Conservation (phyloP, 768 basidiomycete species). For the Holtermanniella nyarrowii region DNA sequence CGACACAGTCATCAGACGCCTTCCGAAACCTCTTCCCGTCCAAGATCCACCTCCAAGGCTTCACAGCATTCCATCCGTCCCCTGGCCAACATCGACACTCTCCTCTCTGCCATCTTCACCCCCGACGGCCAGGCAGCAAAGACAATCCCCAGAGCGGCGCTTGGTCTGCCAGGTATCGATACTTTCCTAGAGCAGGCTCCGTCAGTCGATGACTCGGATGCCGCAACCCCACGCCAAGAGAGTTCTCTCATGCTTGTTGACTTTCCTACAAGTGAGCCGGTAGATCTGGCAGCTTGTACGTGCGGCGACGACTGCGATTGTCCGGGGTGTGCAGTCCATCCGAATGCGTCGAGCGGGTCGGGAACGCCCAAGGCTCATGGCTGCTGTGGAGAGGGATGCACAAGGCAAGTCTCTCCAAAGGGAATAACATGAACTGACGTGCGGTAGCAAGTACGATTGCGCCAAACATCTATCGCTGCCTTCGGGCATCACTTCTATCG, state of each 20-base stretch:
- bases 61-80: slow-evolving; percentile 18
- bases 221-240: slow-evolving; percentile 22
- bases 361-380: slow-evolving; percentile 2
- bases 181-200: slow-evolving; percentile 12
- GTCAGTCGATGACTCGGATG: slow-evolving; percentile 23
- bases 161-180: slow-evolving; percentile 29
- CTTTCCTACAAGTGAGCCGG: slow-evolving; percentile 28
- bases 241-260: slow-evolving; percentile 19
- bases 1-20: too few relatives aligned
- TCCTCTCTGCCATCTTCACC: slow-evolving; percentile 27
- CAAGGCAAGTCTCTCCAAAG: slow-evolving; percentile 12
- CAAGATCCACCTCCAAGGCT: neutral
- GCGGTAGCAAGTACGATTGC: slow-evolving; percentile 13
- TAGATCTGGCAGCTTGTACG: slow-evolving; percentile 36
- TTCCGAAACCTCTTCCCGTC: neutral
- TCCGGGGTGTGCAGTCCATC: slow-evolving; percentile 38
- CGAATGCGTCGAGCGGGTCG: slow-evolving; percentile 7
- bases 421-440: neutral
- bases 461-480: slow-evolving; percentile 26
- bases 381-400: slow-evolving; percentile 21
- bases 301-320: slow-evolving; percentile 40
- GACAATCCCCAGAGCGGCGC: slow-evolving; percentile 21
- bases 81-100: slow-evolving; percentile 21
- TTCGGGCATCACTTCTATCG: slow-evolving; percentile 29
- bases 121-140: slow-evolving; percentile 19